Conservation (phyloP, 2,329 filamentous ascomycete genomes). For the Ophiostoma montium region DNA sequence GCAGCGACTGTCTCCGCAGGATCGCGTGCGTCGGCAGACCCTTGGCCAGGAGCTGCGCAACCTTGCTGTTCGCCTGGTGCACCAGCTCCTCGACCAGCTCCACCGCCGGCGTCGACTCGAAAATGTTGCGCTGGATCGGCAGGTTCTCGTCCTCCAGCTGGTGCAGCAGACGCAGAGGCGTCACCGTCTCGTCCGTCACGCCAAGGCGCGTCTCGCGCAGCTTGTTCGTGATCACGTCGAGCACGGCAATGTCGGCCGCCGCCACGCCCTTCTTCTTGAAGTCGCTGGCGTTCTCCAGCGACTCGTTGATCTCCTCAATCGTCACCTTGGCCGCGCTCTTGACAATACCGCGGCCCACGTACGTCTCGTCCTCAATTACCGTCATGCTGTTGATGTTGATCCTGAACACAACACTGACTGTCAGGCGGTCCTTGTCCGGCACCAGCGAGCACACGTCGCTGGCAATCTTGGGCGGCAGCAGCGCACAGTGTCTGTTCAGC, state of each 20-base stretch:
- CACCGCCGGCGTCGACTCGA: constrained; percentile 75
- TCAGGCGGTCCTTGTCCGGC: constrained; percentile 78
- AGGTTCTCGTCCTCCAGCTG: constrained; percentile 97
- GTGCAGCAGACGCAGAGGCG: constrained; percentile 76
- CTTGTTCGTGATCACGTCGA: constrained; percentile 71
- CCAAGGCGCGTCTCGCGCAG: constrained; percentile 81
- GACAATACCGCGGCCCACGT: constrained; percentile 87
- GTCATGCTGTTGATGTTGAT: constrained; percentile 69
- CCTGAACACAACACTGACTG: constrained; percentile 85
- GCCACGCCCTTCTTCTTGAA: constrained; percentile 52
- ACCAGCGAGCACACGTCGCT: constrained; percentile 77
- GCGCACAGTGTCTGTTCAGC: constrained; percentile 73
- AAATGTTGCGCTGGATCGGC: constrained; percentile 90
- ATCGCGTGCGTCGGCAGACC: constrained; percentile 85
- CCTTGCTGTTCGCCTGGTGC: constrained; percentile 81
- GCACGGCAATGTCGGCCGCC: constrained; percentile 63
- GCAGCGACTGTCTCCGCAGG: constrained; percentile 70
- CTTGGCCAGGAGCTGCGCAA: constrained; percentile 69
- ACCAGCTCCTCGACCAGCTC: constrained; percentile 92
- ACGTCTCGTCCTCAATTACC: constrained; percentile 73
- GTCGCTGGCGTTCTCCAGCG: constrained; percentile 50
- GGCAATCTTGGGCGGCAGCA: constrained; percentile 77
- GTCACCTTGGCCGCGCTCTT: constrained; percentile 80
- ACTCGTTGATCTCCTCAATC: constrained; percentile 73
- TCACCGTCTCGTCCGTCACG: constrained; percentile 63